A percentile compares a stretch with the other conserved stretches of the same genome.
These are phyloP conservation scores for Comarum palustre DNA, from an alignment of 306 rosid genomes.

Conservation along the genomic window DNA sequence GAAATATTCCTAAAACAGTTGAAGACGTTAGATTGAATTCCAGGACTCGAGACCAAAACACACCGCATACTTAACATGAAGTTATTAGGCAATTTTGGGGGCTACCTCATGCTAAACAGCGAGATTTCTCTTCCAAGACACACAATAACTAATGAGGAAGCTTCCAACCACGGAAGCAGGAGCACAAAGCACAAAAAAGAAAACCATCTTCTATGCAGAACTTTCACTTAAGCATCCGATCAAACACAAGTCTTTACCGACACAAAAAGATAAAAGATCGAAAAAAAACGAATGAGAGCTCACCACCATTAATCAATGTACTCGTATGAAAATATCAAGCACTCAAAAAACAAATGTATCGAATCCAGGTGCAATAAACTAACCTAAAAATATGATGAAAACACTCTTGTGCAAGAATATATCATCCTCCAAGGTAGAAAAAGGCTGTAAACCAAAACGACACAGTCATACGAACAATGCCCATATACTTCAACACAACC, in stretches of 20 bases:
- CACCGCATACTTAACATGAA: neutral
- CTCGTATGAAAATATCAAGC: neutral
- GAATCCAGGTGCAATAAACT: neutral
- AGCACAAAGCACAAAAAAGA: neutral
- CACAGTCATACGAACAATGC: neutral
- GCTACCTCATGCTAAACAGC: neutral
- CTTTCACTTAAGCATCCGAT: neutral
- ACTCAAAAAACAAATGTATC: neutral
- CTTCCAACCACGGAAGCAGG: neutral
- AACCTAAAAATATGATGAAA: neutral
- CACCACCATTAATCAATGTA: neutral
- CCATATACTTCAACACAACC: neutral
- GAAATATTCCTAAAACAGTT: slow-evolving; percentile 19
- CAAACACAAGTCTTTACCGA: neutral
- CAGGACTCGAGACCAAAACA: neutral
- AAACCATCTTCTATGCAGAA: neutral
- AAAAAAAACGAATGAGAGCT: neutral
- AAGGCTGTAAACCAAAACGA: neutral
- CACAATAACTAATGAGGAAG: neutral
- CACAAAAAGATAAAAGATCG: neutral
- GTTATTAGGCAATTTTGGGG: neutral
- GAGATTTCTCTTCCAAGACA: neutral
- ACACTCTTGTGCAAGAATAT: neutral
- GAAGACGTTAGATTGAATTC: slow-evolving; percentile 10
- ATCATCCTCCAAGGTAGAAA: neutral